phyloP scores from a whole-genome alignment of 2,329 filamentous ascomycete genomes.

The Epichloe sibirici region DNA sequence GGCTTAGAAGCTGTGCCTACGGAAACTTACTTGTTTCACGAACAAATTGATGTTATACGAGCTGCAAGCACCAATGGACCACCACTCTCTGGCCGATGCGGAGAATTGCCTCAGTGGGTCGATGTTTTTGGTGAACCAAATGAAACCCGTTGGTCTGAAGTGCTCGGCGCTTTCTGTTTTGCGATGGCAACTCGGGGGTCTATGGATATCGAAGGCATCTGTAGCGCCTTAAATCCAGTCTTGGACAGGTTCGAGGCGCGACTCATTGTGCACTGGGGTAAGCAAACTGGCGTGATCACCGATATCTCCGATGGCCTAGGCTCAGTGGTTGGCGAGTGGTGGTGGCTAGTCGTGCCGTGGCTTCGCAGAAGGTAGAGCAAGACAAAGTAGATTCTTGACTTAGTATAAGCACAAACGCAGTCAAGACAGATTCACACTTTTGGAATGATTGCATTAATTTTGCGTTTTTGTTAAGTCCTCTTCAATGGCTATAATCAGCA shows the following conservation, averaged over 20 bases:
- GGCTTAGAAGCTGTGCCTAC: conserved; percentile 48
- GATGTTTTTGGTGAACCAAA: conserved; percentile 53
- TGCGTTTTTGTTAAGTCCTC: no score
- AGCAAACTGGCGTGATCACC: conserved; percentile 37
- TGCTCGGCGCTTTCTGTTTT: conserved; percentile 50
- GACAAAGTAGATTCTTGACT: background rate
- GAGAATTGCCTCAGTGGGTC: conserved; percentile 58
- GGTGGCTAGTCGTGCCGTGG: conserved; percentile 46
- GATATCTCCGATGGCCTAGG: conserved; percentile 27
- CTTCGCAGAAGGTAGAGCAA: conserved; percentile 5
- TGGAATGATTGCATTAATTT: no score
- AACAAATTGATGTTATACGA: conserved; percentile 31
- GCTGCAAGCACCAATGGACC: conserved; percentile 25
- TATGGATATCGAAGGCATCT: conserved; percentile 38
- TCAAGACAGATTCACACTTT: no score
- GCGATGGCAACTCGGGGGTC: conserved; percentile 50
- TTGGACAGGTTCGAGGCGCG: conserved; percentile 52
- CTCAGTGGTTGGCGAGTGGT: conserved; percentile 48
- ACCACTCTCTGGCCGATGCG: conserved; percentile 27
- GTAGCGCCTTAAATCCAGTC: conserved; percentile 41
- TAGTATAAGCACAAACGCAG: no score
- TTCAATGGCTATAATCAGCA: no score
- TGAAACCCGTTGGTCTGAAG: conserved; percentile 48
- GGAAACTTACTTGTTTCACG: conserved; percentile 47
- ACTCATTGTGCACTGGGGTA: conserved; percentile 47